Evolutionary conservation across 805 yeast species (phyloP), one percentile per base, ranked within the genome.

Genomic region (Kregervanrija pseudodelftensis): DNA sequence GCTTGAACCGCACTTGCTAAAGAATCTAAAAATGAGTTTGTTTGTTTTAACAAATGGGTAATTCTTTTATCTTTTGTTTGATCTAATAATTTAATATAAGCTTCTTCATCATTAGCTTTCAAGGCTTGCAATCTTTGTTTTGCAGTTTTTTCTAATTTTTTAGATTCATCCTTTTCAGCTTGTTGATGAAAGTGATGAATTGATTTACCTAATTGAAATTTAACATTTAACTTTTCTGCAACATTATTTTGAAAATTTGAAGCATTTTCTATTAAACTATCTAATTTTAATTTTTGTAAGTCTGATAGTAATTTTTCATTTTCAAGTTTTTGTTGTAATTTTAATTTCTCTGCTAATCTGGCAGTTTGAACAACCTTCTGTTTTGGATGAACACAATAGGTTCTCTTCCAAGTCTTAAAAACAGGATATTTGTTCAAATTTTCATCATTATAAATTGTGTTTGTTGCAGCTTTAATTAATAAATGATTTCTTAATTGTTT

Each of bases 11-110:
- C 89, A 58, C 80, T 79, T 3, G 93, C 83, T 59, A 85, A 73
- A 31, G 90, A 75, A 53, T 81, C 88, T 67, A 85, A 77, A 65
- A 85, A 85, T 12, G 74, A 65, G 61, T 85, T 85, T 9, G 95
- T 85, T 62, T 85, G 95, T 57, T 73, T 82, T 60, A 85, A 74
- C 61, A 85, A 72, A 64, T 85, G 95, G 1, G 93, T 85, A 55
- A 85, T 82, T 76, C 95, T 79, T 36, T 87, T 85, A 66, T 85
- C 95, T 61, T 85, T 85, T 3, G 95, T 85, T 64, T 85, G 89
- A 61, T 85, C 93, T 61, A 85, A 73, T 57, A 85, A 74, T 59
- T 85, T 85, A 61, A 85, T 75, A 67, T 85, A 85, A 2, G 93
- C 93, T 59, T 85, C 95, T 64, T 85, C 95, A 68, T 85, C 95